phyloP scores from a whole-genome alignment of 2,329 filamentous ascomycete species.

The Fusarium foetens region DNA sequence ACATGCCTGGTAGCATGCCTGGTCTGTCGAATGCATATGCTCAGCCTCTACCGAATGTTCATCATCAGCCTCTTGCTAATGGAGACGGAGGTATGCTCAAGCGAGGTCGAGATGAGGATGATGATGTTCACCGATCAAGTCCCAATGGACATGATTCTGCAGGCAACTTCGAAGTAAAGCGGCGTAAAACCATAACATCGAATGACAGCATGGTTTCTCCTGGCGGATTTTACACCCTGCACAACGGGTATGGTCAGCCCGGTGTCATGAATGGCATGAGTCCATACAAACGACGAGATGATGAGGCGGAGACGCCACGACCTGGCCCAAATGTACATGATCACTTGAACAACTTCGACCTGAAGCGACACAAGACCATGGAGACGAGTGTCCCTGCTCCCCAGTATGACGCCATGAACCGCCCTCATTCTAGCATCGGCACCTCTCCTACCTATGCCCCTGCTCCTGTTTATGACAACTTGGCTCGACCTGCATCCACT shows the following conservation, averaged over 20 bases:
- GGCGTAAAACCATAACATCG: constrained; percentile 75
- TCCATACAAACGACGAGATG: constrained; percentile 62
- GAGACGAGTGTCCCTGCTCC: constrained; percentile 66
- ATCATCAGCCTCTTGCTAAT: constrained; percentile 58
- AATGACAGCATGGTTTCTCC: constrained; percentile 22
- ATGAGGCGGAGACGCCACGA: constrained; percentile 69
- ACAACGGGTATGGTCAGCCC: constrained; percentile 17
- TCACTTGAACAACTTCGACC: constrained; percentile 61
- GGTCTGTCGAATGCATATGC: constrained; percentile 71
- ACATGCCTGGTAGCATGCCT: constrained; percentile 67
- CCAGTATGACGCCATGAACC: constrained; percentile 61
- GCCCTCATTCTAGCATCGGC: constrained; percentile 58
- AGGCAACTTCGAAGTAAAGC: constrained; percentile 73
- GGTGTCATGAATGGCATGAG: constrained; percentile 68
- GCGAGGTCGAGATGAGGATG: constrained; percentile 68
- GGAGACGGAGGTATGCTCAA: constrained; percentile 63
- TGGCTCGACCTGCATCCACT: constrained; percentile 23
- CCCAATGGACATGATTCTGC: constrained; percentile 56
- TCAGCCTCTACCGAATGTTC: constrained; percentile 57
- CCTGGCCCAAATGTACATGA: constrained; percentile 63
- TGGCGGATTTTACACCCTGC: constrained; percentile 20
- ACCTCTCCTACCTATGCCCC: constrained; percentile 43
- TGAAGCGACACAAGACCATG: constrained; percentile 84
- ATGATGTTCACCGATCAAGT: constrained; percentile 27
- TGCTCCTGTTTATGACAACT: constrained; percentile 18